Evolutionary conservation across 805 yeast genomes (phyloP).

Genomic region (Saccharomycopsis vini): DNA sequence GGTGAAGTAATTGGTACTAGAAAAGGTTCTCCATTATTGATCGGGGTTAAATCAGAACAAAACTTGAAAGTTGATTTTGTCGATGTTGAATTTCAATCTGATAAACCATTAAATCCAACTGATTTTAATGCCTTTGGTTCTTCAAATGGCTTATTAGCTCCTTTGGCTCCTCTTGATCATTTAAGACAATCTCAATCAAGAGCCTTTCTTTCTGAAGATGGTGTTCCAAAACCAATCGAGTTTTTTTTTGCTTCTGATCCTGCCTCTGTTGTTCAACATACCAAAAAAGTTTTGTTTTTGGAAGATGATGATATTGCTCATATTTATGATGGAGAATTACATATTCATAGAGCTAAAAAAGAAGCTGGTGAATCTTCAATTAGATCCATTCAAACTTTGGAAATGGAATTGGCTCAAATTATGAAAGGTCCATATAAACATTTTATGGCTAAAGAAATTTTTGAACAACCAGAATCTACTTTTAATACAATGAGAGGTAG

Average conservation of each 20-base stretch:
- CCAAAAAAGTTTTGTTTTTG: slow-evolving; percentile 90
- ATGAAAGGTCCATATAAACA: slow-evolving; percentile 96
- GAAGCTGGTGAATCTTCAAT: slow-evolving; percentile 85
- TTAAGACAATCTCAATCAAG: slow-evolving; percentile 89
- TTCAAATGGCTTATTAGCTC: slow-evolving; percentile 21
- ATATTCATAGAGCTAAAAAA: slow-evolving; percentile 91
- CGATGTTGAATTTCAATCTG: slow-evolving; percentile 96
- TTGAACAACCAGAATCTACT: slow-evolving; percentile 97
- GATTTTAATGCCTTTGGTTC: slow-evolving; percentile 23
- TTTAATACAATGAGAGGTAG: slow-evolving; percentile 99
- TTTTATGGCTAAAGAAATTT: slow-evolving; percentile 98
- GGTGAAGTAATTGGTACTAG: slow-evolving; percentile 95
- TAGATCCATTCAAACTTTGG: slow-evolving; percentile 92
- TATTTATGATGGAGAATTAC: slow-evolving; percentile 95
- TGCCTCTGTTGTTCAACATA: slow-evolving; percentile 91
- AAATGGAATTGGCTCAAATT: slow-evolving; percentile 93
- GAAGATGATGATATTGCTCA: slow-evolving; percentile 99
- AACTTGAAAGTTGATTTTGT: slow-evolving; percentile 96
- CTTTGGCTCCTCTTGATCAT: slow-evolving; percentile 44
- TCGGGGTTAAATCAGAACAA: slow-evolving; percentile 94
- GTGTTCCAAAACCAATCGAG: slow-evolving; percentile 87
- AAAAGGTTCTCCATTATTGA: slow-evolving; percentile 94
- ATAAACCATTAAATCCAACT: slow-evolving; percentile 56
- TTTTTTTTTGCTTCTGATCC: slow-evolving; percentile 96
- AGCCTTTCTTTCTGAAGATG: slow-evolving; percentile 92